Evolutionary conservation across 495 filamentous ascomycete species (phyloP).

Genomic region (Penicillium herquei): DNA sequence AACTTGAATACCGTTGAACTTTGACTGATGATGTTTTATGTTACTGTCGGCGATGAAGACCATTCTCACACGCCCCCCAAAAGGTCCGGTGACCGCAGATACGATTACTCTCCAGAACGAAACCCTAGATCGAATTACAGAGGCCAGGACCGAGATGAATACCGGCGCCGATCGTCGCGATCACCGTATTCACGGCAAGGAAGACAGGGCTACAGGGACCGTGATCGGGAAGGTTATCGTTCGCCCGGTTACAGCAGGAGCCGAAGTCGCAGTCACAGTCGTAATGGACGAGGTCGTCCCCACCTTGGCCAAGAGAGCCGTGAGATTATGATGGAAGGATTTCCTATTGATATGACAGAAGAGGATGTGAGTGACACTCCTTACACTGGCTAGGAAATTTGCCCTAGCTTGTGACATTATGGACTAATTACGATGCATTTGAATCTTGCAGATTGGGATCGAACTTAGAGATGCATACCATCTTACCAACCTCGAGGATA

Average conservation of each 20-base stretch:
- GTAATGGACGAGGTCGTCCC: constrained; percentile 43
- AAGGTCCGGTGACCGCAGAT: constrained; percentile 39
- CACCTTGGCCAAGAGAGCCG: constrained; percentile 52
- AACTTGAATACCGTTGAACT: constrained; percentile 25
- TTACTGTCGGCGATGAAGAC: constrained; percentile 28
- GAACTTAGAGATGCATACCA: constrained; percentile 60
- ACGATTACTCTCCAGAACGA: constrained; percentile 34
- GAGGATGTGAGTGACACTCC: no score
- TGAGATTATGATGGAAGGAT: constrained; percentile 62
- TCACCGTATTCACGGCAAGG: constrained; percentile 41
- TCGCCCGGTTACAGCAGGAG: constrained; percentile 45
- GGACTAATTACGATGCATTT: not conserved
- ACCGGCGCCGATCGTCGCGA: constrained; percentile 34
- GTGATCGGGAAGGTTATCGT: constrained; percentile 55
- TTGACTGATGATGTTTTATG: constrained; percentile 2
- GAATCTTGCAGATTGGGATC: constrained; percentile 53
- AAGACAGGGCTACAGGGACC: constrained; percentile 49
- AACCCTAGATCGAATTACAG: constrained; percentile 33
- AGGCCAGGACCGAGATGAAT: constrained; percentile 42
- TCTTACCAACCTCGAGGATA: constrained; percentile 58
- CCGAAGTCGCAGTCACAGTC: constrained; percentile 33
- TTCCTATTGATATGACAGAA: constrained; percentile 58
- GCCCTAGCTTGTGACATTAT: no score
- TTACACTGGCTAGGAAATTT: no score
- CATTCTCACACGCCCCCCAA: constrained; percentile 38